These are phyloP conservation scores for Maudiozyma saulgeensis DNA, from an alignment of 805 yeast genomes.

Conservation along the genomic window DNA sequence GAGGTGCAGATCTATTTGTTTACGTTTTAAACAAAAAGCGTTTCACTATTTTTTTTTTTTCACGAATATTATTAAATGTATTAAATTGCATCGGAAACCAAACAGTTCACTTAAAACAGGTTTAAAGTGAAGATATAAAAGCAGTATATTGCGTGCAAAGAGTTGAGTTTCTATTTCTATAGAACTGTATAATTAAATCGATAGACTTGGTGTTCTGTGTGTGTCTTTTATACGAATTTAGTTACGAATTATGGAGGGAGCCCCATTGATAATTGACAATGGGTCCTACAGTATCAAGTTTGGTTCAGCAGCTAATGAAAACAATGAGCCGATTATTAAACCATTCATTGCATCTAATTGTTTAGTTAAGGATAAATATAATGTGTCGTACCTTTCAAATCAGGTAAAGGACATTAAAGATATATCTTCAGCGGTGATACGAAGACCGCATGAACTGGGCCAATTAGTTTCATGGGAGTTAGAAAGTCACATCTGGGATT, in stretches of 20 bases:
- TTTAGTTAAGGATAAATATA: constrained; percentile 66
- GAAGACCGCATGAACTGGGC: constrained; percentile 83
- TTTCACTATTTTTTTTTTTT: constrained; percentile 1
- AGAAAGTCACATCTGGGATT: constrained; percentile 86
- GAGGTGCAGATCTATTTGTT: no score
- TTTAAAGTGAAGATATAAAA: no score
- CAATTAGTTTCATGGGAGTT: constrained; percentile 86
- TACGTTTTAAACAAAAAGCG: no score
- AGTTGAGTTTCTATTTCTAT: no score
- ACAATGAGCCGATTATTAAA: constrained; percentile 20
- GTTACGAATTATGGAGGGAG: constrained; percentile 11
- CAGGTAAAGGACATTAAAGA: constrained; percentile 56
- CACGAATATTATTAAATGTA: background rate
- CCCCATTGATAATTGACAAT: constrained; percentile 64
- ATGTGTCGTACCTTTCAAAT: constrained; percentile 63
- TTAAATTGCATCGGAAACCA: background rate
- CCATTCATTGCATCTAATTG: constrained; percentile 59
- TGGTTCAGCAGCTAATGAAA: constrained; percentile 35
- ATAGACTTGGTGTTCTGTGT: no score
- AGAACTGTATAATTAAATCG: no score
- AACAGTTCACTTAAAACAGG: no score
- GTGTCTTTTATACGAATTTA: no score
- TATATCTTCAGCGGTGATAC: constrained; percentile 60
- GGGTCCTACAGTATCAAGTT: constrained; percentile 78
- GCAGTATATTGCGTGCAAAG: no score